Evolutionary conservation across 345 rosid genomes (phyloP).

Genomic region (Salix dunnii): DNA sequence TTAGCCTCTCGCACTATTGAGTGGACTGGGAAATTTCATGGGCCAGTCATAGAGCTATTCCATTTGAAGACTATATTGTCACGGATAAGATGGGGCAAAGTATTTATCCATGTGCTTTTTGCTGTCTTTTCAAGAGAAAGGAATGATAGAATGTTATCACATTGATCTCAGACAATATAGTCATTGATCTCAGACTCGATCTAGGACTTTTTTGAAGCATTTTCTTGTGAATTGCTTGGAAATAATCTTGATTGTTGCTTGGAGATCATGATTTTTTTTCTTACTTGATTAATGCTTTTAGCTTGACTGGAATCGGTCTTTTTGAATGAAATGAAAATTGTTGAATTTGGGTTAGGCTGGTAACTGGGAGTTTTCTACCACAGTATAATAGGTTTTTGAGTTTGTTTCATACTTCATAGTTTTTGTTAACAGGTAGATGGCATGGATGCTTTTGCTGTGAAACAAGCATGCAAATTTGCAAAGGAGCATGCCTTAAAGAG

Average conservation of each 20-base stretch:
- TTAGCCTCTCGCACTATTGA: background rate
- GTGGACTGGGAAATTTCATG: background rate
- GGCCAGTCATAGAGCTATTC: background rate
- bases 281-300: background rate
- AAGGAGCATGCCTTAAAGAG: slow-evolving; percentile 85
- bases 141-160: background rate
- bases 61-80: background rate
- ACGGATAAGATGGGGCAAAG: background rate
- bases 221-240: background rate
- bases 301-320: background rate
- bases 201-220: background rate
- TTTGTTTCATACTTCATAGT: background rate
- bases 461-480: slow-evolving; percentile 94
- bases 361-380: background rate
- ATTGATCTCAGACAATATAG: background rate
- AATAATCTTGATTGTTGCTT: no score
- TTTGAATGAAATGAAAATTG: background rate
- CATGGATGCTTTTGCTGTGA: slow-evolving; percentile 96
- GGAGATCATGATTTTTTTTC: background rate
- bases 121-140: background rate
- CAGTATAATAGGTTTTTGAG: background rate
- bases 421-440: slow-evolving; percentile 72
- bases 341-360: slow-evolving; percentile 1
- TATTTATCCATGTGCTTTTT: background rate
- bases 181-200: background rate